Base-by-base conservation (phyloP, 257 asterid species). In the Nicotiana otophora region DNA sequence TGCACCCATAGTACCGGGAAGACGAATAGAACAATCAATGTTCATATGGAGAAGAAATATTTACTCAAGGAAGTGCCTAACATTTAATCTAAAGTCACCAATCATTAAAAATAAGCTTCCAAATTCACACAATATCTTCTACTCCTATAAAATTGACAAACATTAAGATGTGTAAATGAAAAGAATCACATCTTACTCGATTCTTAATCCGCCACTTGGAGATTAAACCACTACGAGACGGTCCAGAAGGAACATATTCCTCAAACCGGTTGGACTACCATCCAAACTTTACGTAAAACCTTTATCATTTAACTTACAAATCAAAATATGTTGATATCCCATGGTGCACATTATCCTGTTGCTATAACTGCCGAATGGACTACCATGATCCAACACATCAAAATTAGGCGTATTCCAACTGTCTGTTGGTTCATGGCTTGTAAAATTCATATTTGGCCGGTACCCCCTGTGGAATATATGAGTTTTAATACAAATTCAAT, bases 171-270 rank as follows among this genome's bases (percentile, higher is more conserved):
- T 30, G 39, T 31, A 77, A 60, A 46, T 17, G 31, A 60, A 31
- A 77, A 55, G 5, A 58, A 70, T 17, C 55, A 55, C 30, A 23
- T 85, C 91, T 89, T 92, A 94, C 99, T 86, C 97, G 89, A 70
- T 94, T 97, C 84, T 88, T 86, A 3, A 97, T 97, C 84, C 97
- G 86, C 99, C 98, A 94, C 86, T 92, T 96, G 63, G 97, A 94
- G 82, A 94, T 95, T 76, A 94, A 75, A 34, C 97, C 99, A 80
- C 92, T 90, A 82, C 93, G 93, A n/a, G 93, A 86, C 20, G 92
- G 98, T 34, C 98, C 95, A 12, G 94, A 83, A 11, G 94, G 98
- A 54, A 90, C 84, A 63, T 90, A 86, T 28, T 90, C 93, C 92
- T 96, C 99, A 57, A 96, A 94, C 4, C 26, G 26, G 26, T 23